Evolutionary conservation across 192 early-diverging fungal species (phyloP), one percentile per base, ranked within the genome.

Genomic region (Entomortierella chlamydospora): DNA sequence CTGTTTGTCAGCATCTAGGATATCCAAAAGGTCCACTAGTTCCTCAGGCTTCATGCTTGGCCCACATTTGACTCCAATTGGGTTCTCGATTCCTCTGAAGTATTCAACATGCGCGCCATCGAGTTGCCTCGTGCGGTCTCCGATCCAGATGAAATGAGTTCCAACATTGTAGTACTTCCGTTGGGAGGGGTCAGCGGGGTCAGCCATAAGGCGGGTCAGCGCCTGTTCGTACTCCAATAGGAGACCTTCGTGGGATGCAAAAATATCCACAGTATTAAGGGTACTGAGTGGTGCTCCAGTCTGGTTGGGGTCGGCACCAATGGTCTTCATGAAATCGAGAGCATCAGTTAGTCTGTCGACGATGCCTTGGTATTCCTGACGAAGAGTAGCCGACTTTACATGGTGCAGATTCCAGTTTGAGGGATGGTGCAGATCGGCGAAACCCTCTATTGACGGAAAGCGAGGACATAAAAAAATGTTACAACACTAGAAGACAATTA

Each of bases 71-170:
- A 99, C 90, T 49, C 98, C 98, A 56, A 99, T 93, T 6, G 98
- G 98, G 83, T 99, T 99, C 57, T 88, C 88, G 55, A 99, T 91
- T n/a, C 98, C 98, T 61, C 95, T 86, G 86, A 99, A 97, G 83
- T 97, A 99, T 71, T 99, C 97, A 3, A 99, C 90, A 65, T 99
- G 98, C 0, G 92, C 98, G 29, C 96, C 97, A 74, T 97, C 90
- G 2, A 97, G 84, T 73, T 98, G 95, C 29, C 98, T 89, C 4
- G 98, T 99, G 45, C 98, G 92, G 85, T 99, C 98, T 29, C 98
- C 98, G 67, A 98, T 96, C 98, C 98, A 99, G 73, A 99, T 87
- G 78, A 96, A 98, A 83, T 99, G 98, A 4, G 98, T 89, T 18
- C 96, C 95, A 31, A 95, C 81, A 81, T 99, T 99, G 87, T 97